These are phyloP conservation scores for Suillus placidus DNA, from an alignment of 768 basidiomycete species.

Conservation along the genomic window DNA sequence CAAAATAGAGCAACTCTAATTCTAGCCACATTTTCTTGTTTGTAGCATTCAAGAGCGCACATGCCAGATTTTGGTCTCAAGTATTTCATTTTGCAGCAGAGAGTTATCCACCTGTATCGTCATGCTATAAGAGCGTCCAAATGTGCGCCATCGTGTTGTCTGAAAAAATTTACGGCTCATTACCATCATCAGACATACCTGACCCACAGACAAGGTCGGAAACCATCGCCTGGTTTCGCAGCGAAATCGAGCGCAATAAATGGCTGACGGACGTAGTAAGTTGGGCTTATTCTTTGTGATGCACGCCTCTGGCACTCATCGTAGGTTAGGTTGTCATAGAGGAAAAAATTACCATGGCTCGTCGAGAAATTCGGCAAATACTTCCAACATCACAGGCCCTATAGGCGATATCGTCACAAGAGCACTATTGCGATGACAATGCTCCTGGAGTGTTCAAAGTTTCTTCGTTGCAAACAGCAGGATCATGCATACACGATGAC, in stretches of 20 bases:
- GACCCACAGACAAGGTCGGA: conserved; percentile 63
- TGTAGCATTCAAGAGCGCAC: neutral
- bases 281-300: neutral
- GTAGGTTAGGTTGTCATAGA: conserved; percentile 56
- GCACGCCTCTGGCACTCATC: conserved; percentile 16
- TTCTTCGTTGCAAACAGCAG: neutral
- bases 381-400: conserved; percentile 40
- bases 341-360: conserved; percentile 55
- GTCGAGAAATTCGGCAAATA: conserved; percentile 63
- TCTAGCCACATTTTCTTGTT: conserved; percentile 13
- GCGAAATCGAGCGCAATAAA: conserved; percentile 67
- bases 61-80: conserved; percentile 50
- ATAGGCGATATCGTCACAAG: neutral
- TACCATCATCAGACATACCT: conserved; percentile 52
- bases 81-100: conserved; percentile 73
- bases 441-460: neutral
- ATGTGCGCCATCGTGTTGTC: conserved; percentile 41
- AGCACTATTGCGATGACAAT: neutral
- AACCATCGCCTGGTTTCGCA: conserved; percentile 72
- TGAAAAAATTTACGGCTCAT: neutral
- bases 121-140: conserved; percentile 67
- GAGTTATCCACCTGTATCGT: conserved; percentile 65
- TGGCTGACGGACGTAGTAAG: conserved; percentile 60
- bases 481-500: neutral
- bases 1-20: conserved; percentile 22